Evolutionary conservation across 2,329 filamentous ascomycete genomes (phyloP), one percentile per base, ranked within the genome.

Genomic region (Bimuria novae-zelandiae): DNA sequence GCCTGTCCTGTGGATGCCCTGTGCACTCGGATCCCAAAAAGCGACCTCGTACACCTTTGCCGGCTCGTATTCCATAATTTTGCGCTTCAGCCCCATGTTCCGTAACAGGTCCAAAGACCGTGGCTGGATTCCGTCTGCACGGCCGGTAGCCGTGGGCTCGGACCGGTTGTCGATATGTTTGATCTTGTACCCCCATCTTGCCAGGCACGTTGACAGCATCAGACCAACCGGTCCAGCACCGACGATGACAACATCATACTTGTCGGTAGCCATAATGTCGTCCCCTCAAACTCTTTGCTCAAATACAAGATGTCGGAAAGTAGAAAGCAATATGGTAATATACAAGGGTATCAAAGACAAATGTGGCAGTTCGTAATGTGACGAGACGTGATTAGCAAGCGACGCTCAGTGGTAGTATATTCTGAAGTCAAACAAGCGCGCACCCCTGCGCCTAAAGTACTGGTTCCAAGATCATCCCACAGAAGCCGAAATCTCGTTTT

Each of bases 161-260:
- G 90, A 81, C 54, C 92, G 84, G 76, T 95, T 96, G 77, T 96
- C 92, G 69, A 96, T 91, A 76, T 96, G 91, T 80, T 93, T 96
- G 75, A 97, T 90, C 73, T 86, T 91, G 80, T 96, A 97, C 17
- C 92, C 92, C 90, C 92, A 96, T 78, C 92, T 83, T 55, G 90
- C 89, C 56, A 97, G 83, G 70, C 89, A 93, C 25, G 92, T 92
- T 7, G 91, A 94, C 21, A 96, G 82, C 76, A 95, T 87, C 52
- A 96, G 83, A 50, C 92, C 92, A 35, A 92, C 91, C 3, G 92
- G 92, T 14, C 92, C 92, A 51, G 92, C 92, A 59, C 92, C 92
- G 50, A 96, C 82, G 61, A 96, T 92, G 63, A 96, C 91, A 45
- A 83, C 82, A 66, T 89, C 86, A 75, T 85, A 87, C 49, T 77